A percentile compares a stretch with the other conserved stretches of the same genome.
These are phyloP conservation scores for Suillus paluster DNA, from an alignment of 768 basidiomycete species.

Conservation along the genomic window DNA sequence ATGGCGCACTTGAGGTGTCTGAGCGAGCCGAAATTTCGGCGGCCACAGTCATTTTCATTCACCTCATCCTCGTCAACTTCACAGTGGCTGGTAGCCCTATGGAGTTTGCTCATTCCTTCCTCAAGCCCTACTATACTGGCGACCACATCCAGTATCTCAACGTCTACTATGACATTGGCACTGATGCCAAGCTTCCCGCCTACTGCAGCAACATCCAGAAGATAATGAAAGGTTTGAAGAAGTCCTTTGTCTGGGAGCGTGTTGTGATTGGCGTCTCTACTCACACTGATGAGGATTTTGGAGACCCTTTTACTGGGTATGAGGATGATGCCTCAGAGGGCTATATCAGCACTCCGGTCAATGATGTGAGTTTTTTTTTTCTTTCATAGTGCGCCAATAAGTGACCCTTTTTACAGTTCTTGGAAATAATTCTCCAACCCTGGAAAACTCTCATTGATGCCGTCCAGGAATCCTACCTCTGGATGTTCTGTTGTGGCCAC, in stretches of 20 bases:
- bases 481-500: background rate
- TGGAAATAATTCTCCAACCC: background rate
- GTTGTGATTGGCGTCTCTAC: background rate
- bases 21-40: background rate
- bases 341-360: background rate
- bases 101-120: background rate
- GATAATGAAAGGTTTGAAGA: background rate
- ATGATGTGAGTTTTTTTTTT: constrained; percentile 3
- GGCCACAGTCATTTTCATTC: background rate
- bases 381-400: too few relatives aligned
- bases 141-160: background rate
- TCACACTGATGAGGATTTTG: background rate
- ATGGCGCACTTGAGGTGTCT: background rate
- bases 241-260: background rate
- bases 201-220: too few relatives aligned
- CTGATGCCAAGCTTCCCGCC: background rate
- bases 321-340: background rate
- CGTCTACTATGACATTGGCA: background rate
- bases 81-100: background rate
- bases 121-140: background rate
- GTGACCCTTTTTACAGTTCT: background rate
- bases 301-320: background rate
- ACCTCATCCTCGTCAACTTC: background rate
- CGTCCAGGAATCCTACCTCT: background rate
- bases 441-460: background rate